These are phyloP conservation scores for Clavulina sp. DNA, from an alignment of 768 basidiomycete genomes.

Conservation along the genomic window DNA sequence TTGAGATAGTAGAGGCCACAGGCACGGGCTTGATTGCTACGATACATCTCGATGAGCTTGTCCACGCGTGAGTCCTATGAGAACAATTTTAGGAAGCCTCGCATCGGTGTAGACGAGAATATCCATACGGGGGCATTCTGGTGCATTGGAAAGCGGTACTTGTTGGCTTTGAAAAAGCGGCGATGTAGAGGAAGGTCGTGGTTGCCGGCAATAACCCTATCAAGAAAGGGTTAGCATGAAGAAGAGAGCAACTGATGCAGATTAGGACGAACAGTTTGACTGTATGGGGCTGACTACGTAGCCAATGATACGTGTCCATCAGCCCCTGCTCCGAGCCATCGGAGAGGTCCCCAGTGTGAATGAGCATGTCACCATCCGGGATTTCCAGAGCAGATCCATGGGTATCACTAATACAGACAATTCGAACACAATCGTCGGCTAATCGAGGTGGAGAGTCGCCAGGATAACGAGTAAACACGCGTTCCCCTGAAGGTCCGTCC, in stretches of 20 bases:
- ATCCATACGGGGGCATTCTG: not conserved
- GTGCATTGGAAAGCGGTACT: not conserved
- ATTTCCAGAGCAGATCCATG: constrained; percentile 12
- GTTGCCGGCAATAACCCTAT: constrained; percentile 11
- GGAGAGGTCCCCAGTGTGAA: constrained; percentile 13
- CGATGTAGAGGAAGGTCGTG: constrained; percentile 7
- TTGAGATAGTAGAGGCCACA: constrained; percentile 6
- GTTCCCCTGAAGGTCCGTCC: too few relatives aligned
- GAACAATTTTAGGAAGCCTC: not conserved
- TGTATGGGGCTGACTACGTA: constrained; percentile 4
- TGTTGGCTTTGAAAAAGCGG: not conserved
- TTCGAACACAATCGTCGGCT: too few relatives aligned
- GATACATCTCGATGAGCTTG: constrained; percentile 1
- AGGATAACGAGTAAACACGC: too few relatives aligned
- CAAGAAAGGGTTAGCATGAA: not conserved
- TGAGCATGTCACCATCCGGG: constrained; percentile 13
- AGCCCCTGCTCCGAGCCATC: constrained; percentile 1
- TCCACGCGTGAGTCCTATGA: constrained; percentile 3
- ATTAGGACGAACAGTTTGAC: constrained; percentile 10
- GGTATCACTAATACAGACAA: constrained; percentile 13
- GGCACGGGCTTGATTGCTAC: not conserved
- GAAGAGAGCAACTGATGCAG: not conserved
- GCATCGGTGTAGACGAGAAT: not conserved
- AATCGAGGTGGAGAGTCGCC: too few relatives aligned
- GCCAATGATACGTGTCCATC: constrained; percentile 4